phyloP scores from a whole-genome alignment of 306 rosid species.

The Cucurbita pepo region DNA sequence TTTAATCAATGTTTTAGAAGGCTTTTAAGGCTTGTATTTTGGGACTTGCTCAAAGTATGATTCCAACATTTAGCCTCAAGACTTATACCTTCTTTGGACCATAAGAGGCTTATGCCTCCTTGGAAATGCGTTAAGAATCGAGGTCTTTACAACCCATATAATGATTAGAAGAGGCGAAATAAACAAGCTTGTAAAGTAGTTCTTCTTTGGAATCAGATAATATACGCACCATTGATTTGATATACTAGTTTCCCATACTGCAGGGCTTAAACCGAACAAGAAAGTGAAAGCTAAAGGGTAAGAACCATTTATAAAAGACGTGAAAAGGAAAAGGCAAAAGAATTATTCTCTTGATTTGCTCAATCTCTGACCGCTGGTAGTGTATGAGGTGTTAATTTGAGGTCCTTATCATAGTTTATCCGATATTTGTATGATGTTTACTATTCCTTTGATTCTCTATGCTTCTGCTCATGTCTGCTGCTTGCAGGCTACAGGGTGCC shows the following conservation, averaged over 20 bases:
- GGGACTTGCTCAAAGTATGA: not conserved
- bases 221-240: not conserved
- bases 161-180: not conserved
- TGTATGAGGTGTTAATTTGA: not conserved
- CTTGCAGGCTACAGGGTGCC: not conserved
- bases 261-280: not conserved
- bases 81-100: not conserved
- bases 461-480: not conserved
- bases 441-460: conserved; percentile 1
- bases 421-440: not conserved
- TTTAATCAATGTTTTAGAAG: not conserved
- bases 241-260: not conserved
- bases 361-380: not conserved
- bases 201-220: not conserved
- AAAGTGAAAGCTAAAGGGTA: not conserved
- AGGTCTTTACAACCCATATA: not conserved
- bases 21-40: not conserved
- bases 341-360: conserved; percentile 1
- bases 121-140: not conserved
- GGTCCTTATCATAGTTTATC: not conserved
- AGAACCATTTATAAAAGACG: not conserved
- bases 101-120: not conserved
- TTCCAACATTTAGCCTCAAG: not conserved
- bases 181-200: not conserved
- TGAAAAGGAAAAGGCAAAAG: not conserved